These are phyloP conservation scores for Tricholoma sp. DNA, from an alignment of 768 basidiomycete genomes.

Conservation along the genomic window DNA sequence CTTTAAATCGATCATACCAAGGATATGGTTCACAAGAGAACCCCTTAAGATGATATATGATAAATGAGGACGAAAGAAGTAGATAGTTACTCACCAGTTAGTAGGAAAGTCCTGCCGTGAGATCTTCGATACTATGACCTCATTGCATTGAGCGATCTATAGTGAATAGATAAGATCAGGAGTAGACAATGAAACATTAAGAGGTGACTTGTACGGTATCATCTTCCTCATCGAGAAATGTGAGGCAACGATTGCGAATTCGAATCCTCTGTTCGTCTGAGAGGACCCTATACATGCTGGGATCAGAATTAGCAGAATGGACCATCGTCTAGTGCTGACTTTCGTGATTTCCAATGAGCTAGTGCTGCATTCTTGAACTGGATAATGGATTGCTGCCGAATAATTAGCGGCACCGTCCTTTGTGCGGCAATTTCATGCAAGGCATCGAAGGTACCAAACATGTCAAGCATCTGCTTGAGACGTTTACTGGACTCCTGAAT, in stretches of 20 bases:
- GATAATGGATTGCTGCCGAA: constrained; percentile 80
- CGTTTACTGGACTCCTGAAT: constrained; percentile 48
- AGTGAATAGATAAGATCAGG: constrained; percentile 4
- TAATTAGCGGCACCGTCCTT: constrained; percentile 49
- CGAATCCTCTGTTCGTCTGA: constrained; percentile 58
- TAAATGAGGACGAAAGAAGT: neutral
- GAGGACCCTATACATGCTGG: constrained; percentile 45
- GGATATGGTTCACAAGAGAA: constrained; percentile 48
- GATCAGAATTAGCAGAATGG: constrained; percentile 5
- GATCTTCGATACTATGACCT: constrained; percentile 69
- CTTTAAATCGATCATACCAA: constrained; percentile 48
- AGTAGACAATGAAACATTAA: constrained; percentile 3
- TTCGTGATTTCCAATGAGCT: constrained; percentile 73
- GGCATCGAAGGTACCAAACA: constrained; percentile 65
- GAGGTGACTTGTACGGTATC: constrained; percentile 51
- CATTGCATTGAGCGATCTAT: constrained; percentile 77
- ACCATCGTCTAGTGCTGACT: constrained; percentile 36
- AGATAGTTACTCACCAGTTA: constrained; percentile 48
- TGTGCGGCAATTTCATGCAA: constrained; percentile 71
- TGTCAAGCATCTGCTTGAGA: constrained; percentile 62
- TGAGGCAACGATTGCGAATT: constrained; percentile 62
- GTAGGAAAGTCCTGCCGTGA: constrained; percentile 73
- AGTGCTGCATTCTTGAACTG: constrained; percentile 83
- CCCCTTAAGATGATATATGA: constrained; percentile 40
- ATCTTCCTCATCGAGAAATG: constrained; percentile 73